A percentile compares a stretch with the other conserved stretches of the same genome.
These are phyloP conservation scores for Silybum marianum DNA, from an alignment of 129 eudicot genomes.

Conservation along the genomic window DNA sequence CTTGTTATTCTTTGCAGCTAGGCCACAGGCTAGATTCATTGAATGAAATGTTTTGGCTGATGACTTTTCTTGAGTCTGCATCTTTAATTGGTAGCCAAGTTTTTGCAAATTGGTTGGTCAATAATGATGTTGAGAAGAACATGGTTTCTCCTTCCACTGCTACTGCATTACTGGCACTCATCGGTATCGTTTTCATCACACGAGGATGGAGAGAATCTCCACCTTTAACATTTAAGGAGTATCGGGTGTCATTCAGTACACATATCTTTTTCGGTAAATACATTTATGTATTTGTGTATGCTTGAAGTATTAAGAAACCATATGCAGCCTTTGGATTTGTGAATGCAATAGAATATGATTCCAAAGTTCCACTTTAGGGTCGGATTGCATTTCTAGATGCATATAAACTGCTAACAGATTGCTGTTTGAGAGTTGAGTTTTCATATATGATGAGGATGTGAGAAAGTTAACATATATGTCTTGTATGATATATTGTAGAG, in stretches of 20 bases:
- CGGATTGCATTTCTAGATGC: slow-evolving; percentile 1
- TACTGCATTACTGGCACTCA: slow-evolving; percentile 55
- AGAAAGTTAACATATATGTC: neutral
- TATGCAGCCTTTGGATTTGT: neutral
- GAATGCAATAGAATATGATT: neutral
- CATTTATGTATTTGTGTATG: neutral
- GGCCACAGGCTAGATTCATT: slow-evolving; percentile 88
- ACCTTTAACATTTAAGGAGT: slow-evolving; percentile 53
- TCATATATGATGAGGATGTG: neutral
- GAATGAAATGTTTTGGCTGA: slow-evolving; percentile 92
- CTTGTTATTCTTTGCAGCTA: slow-evolving; percentile 48
- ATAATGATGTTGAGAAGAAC: slow-evolving; percentile 35
- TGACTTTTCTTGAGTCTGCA: slow-evolving; percentile 77
- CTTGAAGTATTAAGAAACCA: neutral
- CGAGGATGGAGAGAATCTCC: slow-evolving; percentile 64
- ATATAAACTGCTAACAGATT: slow-evolving; percentile 10
- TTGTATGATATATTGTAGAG: neutral
- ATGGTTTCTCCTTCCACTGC: slow-evolving; percentile 54
- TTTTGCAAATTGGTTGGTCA: slow-evolving; percentile 68
- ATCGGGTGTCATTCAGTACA: slow-evolving; percentile 42
- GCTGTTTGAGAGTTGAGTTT: slow-evolving; percentile 13
- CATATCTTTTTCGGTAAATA: slow-evolving; percentile 53
- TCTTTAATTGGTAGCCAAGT: slow-evolving; percentile 82
- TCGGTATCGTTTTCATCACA: slow-evolving; percentile 41
- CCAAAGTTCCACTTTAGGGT: neutral